A percentile compares a stretch with the other conserved stretches of the same genome.
These are phyloP conservation scores for Barnettozyma pratensis DNA, from an alignment of 805 yeast species.

Conservation along the genomic window DNA sequence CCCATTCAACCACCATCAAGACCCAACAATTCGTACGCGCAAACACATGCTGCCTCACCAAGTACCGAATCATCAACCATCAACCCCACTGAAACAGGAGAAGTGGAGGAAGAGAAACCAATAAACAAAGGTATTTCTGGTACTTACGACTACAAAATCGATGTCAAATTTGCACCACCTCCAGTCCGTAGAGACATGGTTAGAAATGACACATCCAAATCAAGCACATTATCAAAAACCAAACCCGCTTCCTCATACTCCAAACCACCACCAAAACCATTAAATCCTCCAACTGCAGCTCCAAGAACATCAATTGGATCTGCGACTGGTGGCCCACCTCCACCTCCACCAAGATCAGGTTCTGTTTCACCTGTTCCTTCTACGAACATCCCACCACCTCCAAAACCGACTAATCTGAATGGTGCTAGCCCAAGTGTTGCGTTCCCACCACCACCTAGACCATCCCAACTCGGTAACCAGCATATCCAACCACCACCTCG, in stretches of 20 bases:
- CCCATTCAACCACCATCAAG: background rate
- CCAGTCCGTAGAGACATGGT: constrained; percentile 23
- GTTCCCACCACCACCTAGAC: constrained; percentile 12
- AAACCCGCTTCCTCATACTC: background rate
- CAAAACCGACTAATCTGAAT: background rate
- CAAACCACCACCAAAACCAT: background rate
- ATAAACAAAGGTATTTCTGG: constrained; percentile 30
- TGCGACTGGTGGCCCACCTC: background rate
- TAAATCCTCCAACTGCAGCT: background rate
- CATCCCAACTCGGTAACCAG: background rate
- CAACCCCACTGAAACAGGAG: constrained; percentile 2
- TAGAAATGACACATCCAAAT: background rate
- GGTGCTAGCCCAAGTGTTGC: background rate
- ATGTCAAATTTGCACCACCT: constrained; percentile 29
- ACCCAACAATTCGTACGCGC: background rate
- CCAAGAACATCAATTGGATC: background rate
- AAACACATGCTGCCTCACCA: background rate
- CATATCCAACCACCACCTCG: constrained; percentile 2
- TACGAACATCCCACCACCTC: constrained; percentile 23
- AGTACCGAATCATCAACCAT: background rate
- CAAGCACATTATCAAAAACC: background rate
- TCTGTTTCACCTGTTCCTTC: background rate
- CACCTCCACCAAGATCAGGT: constrained; percentile 4
- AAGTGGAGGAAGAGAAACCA: constrained; percentile 11
- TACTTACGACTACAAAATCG: constrained; percentile 28